These are phyloP conservation scores for Exserohilum rostratum DNA, from an alignment of 2,329 filamentous ascomycete genomes.

Conservation along the genomic window DNA sequence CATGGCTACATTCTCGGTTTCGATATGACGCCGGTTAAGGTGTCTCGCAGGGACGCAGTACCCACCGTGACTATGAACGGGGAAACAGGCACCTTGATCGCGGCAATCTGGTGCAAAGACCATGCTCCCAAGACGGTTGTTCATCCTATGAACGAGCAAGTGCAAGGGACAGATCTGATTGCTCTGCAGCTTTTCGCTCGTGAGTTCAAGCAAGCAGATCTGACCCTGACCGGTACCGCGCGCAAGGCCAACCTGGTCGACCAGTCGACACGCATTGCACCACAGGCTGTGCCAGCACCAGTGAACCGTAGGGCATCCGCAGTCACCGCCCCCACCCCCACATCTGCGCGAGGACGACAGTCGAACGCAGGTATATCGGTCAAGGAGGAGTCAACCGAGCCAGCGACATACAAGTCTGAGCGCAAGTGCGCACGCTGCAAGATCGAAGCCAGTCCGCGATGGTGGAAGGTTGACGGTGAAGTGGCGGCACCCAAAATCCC, in stretches of 20 bases:
- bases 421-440: constrained; percentile 54
- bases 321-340: constrained; percentile 40
- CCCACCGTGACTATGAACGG: constrained; percentile 80
- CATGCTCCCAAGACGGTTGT: constrained; percentile 74
- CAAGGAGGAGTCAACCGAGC: constrained; percentile 48
- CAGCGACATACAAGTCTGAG: constrained; percentile 35
- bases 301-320: constrained; percentile 52
- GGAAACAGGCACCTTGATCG: constrained; percentile 82
- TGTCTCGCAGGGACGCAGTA: constrained; percentile 80
- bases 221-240: constrained; percentile 86
- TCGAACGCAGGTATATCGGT: constrained; percentile 44
- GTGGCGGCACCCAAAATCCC: constrained; percentile 10
- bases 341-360: constrained; percentile 40
- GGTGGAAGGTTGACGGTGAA: constrained; percentile 49
- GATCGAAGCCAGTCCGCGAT: constrained; percentile 73
- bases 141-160: constrained; percentile 78
- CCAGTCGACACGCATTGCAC: constrained; percentile 62
- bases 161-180: constrained; percentile 73
- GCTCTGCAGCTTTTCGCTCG: constrained; percentile 86
- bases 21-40: constrained; percentile 87
- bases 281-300: constrained; percentile 34
- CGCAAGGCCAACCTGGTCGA: constrained; percentile 85
- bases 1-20: constrained; percentile 85
- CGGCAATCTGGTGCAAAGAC: constrained; percentile 89
- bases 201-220: constrained; percentile 93